Evolutionary conservation across 2,329 filamentous ascomycete species (phyloP).

Genomic region (Colletotrichum melonis): DNA sequence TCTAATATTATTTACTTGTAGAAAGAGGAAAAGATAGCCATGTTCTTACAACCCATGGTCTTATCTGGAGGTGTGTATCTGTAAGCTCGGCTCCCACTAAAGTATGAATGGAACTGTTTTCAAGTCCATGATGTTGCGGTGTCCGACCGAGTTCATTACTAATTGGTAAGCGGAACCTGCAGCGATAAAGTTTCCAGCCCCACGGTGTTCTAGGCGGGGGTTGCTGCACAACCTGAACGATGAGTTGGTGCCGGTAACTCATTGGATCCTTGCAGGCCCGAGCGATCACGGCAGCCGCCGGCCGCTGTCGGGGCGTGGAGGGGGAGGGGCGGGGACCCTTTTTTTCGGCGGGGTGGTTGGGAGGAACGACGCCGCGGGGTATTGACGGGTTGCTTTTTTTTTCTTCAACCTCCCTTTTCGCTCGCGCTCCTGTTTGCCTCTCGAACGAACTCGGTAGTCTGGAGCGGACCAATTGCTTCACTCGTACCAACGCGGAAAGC

Average conservation of each 20-base stretch:
- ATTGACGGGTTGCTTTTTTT: not conserved
- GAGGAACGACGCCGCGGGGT: not conserved
- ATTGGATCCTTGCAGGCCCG: not conserved
- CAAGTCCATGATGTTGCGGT: not conserved
- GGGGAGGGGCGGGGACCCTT: not conserved
- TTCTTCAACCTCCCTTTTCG: not conserved
- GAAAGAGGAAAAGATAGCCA: too few relatives aligned
- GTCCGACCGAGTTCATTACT: too few relatives aligned
- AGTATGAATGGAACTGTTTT: not conserved
- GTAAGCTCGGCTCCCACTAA: too few relatives aligned
- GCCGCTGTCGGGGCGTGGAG: not conserved
- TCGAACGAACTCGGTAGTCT: not conserved
- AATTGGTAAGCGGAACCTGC: not conserved
- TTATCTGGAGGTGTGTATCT: too few relatives aligned
- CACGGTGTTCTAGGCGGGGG: not conserved
- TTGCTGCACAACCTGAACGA: not conserved
- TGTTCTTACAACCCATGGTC: too few relatives aligned
- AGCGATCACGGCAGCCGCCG: slow-evolving; percentile 13
- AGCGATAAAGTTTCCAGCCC: not conserved
- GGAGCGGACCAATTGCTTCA: too few relatives aligned
- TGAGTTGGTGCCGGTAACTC: too few relatives aligned
- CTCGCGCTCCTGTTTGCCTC: not conserved
- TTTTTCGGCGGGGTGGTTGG: slow-evolving; percentile 1
- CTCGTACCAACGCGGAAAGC: too few relatives aligned
- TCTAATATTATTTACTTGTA: too few relatives aligned